phyloP scores from a whole-genome alignment of 2,329 filamentous ascomycete species.

The Tricladium varicosporioides region DNA sequence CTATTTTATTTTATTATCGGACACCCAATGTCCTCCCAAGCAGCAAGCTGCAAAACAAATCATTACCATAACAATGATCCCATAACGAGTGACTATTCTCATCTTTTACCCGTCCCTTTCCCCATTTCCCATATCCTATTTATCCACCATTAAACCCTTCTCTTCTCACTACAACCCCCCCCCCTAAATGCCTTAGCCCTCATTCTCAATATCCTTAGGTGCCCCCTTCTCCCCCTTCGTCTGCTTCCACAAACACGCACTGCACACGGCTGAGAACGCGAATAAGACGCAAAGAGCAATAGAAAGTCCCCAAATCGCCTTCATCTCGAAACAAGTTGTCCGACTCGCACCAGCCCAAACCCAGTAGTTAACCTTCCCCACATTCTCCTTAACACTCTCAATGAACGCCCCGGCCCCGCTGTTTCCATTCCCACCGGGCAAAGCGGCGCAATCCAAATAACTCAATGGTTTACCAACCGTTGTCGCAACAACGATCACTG shows the following conservation, averaged over 20 bases:
- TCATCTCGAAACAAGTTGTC: constrained; percentile 76
- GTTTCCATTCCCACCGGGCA: constrained; percentile 33
- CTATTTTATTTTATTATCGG: constrained; percentile 16
- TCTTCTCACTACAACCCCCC: background rate
- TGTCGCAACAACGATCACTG: constrained; percentile 73
- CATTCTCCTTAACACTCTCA: constrained; percentile 40
- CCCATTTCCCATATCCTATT: background rate
- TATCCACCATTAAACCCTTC: background rate
- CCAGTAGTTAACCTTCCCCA: constrained; percentile 44
- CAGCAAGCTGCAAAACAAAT: constrained; percentile 4
- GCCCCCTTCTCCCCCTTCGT: constrained; percentile 13
- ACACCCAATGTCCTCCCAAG: constrained; percentile 16
- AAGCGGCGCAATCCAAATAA: constrained; percentile 66
- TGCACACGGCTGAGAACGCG: constrained; percentile 58
- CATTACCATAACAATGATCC: constrained; percentile 16
- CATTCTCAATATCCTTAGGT: constrained; percentile 22
- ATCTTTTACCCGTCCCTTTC: too few relatives aligned
- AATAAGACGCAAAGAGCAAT: constrained; percentile 76
- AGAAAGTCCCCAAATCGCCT: constrained; percentile 82
- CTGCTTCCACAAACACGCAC: constrained; percentile 55
- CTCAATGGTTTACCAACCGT: constrained; percentile 78
- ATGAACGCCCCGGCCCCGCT: constrained; percentile 41
- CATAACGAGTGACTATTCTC: constrained; percentile 13
- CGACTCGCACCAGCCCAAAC: constrained; percentile 51
- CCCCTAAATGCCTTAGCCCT: constrained; percentile 6